Evolutionary conservation across 129 eudicot species (phyloP).

Genomic region (Pittosporum tobira): DNA sequence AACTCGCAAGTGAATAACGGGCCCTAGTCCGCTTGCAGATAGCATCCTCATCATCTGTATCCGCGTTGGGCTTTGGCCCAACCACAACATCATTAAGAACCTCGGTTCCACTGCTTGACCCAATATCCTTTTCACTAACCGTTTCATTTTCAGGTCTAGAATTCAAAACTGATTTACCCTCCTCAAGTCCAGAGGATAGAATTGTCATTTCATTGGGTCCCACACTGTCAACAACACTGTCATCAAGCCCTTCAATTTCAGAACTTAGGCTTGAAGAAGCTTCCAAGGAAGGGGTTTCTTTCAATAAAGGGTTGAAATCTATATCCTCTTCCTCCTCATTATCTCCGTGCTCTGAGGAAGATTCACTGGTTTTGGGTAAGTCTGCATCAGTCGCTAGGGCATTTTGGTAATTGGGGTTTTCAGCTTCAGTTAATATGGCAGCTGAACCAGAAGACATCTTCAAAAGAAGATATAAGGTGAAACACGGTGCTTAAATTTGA

Average conservation of each 20-base stretch:
- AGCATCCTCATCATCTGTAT: conserved; percentile 71
- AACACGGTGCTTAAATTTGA: neutral
- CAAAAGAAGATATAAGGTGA: neutral
- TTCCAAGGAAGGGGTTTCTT: conserved; percentile 57
- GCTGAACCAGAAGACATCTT: conserved; percentile 2
- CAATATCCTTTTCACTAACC: conserved; percentile 26
- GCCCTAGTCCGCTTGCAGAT: conserved; percentile 93
- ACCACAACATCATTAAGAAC: conserved; percentile 21
- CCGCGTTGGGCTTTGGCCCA: conserved; percentile 22
- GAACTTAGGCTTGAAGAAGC: conserved; percentile 89
- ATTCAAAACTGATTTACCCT: conserved; percentile 10
- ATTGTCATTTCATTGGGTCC: conserved; percentile 6
- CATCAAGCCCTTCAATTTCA: conserved; percentile 71
- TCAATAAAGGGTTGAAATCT: conserved; percentile 77
- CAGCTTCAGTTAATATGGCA: conserved; percentile 4
- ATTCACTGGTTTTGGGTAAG: conserved; percentile 18
- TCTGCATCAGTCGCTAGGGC: conserved; percentile 23
- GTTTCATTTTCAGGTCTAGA: conserved; percentile 20
- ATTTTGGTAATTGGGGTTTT: conserved; percentile 9
- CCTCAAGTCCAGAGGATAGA: neutral
- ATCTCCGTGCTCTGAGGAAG: conserved; percentile 17
- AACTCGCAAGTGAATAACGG: conserved; percentile 88
- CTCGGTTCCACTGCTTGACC: conserved; percentile 19
- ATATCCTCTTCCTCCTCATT: conserved; percentile 78
- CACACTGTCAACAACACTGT: conserved; percentile 54